phyloP scores from a whole-genome alignment of 495 filamentous ascomycete genomes.

The Cairneyella variabilis region DNA sequence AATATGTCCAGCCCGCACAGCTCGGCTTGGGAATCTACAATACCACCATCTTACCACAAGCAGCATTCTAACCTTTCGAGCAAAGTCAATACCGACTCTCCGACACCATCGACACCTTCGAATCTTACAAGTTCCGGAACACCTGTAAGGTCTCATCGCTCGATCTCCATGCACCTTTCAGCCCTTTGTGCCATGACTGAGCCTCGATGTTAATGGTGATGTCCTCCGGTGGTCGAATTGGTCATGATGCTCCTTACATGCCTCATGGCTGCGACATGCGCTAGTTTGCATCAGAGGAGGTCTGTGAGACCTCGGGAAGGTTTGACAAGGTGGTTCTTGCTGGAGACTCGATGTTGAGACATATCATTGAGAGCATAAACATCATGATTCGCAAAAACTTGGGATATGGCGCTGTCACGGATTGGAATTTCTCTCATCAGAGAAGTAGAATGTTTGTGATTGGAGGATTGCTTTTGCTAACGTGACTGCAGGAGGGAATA shows the following conservation, averaged over 20 bases:
- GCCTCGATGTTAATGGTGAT: conserved; percentile 43
- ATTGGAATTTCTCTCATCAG: conserved; percentile 50
- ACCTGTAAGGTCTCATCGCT: conserved; percentile 46
- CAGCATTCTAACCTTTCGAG: conserved; percentile 37
- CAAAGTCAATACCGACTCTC: conserved; percentile 28
- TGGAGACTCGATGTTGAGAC: conserved; percentile 51
- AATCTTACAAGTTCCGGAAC: conserved; percentile 36
- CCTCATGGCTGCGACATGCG: conserved; percentile 44
- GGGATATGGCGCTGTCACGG: conserved; percentile 49
- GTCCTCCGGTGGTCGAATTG: conserved; percentile 47
- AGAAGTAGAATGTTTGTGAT: conserved; percentile 33
- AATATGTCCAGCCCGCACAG: no score
- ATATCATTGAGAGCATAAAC: conserved; percentile 49
- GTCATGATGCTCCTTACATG: conserved; percentile 44
- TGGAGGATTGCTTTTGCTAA: conserved; percentile 8
- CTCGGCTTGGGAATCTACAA: conserved; percentile 14
- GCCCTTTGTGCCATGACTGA: conserved; percentile 37
- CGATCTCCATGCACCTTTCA: conserved; percentile 43
- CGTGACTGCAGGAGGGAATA: conserved; percentile 35
- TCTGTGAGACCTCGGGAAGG: conserved; percentile 43
- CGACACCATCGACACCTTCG: conserved; percentile 36
- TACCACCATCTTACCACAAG: conserved; percentile 24
- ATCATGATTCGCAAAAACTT: conserved; percentile 46
- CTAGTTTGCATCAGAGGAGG: conserved; percentile 48
- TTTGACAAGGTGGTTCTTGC: conserved; percentile 47